Conservation (phyloP, 805 yeast species). For the Yarrowia sp. region DNA sequence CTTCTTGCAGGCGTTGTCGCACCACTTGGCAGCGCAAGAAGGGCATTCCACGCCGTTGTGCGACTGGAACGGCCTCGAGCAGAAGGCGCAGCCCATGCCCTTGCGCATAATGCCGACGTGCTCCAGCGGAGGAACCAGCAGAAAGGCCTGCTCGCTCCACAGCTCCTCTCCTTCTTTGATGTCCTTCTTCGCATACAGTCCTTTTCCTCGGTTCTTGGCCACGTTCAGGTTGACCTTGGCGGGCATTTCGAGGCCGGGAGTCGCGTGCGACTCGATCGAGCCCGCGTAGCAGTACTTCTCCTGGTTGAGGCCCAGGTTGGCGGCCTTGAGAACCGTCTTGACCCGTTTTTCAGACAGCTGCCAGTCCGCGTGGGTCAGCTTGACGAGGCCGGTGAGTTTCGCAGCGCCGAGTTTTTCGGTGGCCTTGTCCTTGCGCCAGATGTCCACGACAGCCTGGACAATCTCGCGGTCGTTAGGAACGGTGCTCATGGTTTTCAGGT, state of each 20-base stretch:
- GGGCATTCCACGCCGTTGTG: slow-evolving; percentile 40
- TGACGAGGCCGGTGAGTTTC: slow-evolving; percentile 53
- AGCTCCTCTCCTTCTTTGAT: slow-evolving; percentile 53
- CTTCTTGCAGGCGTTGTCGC: slow-evolving; percentile 30
- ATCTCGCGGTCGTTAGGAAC: slow-evolving; percentile 57
- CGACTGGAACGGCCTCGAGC: slow-evolving; percentile 55
- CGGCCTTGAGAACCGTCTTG: slow-evolving; percentile 51
- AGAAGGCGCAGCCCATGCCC: slow-evolving; percentile 70
- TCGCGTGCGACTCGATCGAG: slow-evolving; percentile 51
- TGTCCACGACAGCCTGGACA: slow-evolving; percentile 55
- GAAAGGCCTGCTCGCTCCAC: slow-evolving; percentile 63
- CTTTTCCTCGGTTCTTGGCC: slow-evolving; percentile 59
- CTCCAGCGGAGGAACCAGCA: slow-evolving; percentile 66
- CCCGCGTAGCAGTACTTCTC: slow-evolving; percentile 51
- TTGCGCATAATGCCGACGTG: slow-evolving; percentile 54
- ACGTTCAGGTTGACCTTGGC: slow-evolving; percentile 45
- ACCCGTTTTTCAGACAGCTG: slow-evolving; percentile 57
- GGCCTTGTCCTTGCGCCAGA: slow-evolving; percentile 68
- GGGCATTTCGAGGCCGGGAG: slow-evolving; percentile 46
- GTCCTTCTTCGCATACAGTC: slow-evolving; percentile 51
- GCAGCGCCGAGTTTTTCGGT: slow-evolving; percentile 57
- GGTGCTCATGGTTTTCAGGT: not conserved
- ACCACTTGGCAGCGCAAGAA: slow-evolving; percentile 14
- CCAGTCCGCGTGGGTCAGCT: slow-evolving; percentile 59
- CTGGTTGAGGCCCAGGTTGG: slow-evolving; percentile 50